phyloP scores from a whole-genome alignment of 2,329 filamentous ascomycete genomes.

The Purpureocillium lavendulum region DNA sequence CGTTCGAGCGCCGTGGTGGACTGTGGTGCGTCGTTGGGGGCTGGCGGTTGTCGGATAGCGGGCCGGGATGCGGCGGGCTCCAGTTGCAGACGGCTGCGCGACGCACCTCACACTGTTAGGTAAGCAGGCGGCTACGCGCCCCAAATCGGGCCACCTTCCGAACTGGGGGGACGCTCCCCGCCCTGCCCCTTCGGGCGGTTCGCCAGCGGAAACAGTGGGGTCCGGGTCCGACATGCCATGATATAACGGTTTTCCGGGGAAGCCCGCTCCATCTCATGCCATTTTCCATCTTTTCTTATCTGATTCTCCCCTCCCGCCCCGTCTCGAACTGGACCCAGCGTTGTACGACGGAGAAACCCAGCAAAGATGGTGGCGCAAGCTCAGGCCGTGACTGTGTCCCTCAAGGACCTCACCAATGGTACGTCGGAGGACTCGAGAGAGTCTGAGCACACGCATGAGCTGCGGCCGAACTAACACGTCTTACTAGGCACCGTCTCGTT shows the following conservation, averaged over 20 bases:
- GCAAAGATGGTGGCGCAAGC: constrained; percentile 36
- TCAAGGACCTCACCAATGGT: constrained; percentile 54
- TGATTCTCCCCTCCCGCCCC: not conserved
- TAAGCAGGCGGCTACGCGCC: constrained; percentile 7
- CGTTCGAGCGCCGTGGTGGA: not conserved
- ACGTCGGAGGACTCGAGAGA: constrained; percentile 13
- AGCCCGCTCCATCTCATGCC: not conserved
- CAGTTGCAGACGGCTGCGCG: no score
- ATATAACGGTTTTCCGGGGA: not conserved
- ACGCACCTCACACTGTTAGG: no score
- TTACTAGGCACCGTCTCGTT: constrained; percentile 56
- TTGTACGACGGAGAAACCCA: not conserved
- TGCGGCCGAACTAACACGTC: not conserved
- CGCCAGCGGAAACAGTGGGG: no score
- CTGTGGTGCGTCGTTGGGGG: constrained; percentile 1
- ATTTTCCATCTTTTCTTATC: not conserved
- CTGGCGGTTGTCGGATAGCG: no score
- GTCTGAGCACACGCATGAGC: not conserved
- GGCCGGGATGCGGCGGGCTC: constrained; percentile 27
- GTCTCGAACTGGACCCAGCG: no score
- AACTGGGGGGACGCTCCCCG: not conserved
- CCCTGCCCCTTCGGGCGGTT: not conserved
- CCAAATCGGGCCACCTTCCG: not conserved
- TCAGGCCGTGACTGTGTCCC: constrained; percentile 51
- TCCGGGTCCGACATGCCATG: no score